Evolutionary conservation across 345 rosid genomes (phyloP), one percentile per base, ranked within the genome.

Genomic region (Gossypium longicalyx): DNA sequence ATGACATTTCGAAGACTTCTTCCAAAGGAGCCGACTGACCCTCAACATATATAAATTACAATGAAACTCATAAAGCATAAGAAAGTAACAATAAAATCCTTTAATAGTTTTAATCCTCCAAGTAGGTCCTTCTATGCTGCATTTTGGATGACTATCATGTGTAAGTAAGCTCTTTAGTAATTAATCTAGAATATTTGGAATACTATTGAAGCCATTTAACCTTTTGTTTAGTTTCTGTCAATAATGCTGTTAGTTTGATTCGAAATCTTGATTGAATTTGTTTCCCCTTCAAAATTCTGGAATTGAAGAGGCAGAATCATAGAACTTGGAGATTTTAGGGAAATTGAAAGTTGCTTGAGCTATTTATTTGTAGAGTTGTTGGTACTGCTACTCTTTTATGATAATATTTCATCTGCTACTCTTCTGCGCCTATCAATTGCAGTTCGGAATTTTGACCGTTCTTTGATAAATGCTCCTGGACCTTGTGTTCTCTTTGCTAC

Each of bases 401-500:
- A 43, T 9, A 13, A 22, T 43, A 13, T 22, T 12, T 58, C 64
- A 72, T 47, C 16, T 72, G 43, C 54, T 44, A 34, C 44, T 77
- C 41, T 38, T 65, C 13, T 61, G 66, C 3, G 48, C 78, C 72
- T 48, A 45, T 57, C 29, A 78, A 68, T 74, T 88, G 87, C 85
- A 94, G 97, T 91, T 85, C 68, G 74, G 75, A 82, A 82, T 60
- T 95, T 93, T 54, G 90, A 95, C 64, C 93, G 98, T n/a, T 90
- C 98, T 52, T 73, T 89, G 75, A 82, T 95, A 61, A 83, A 89
- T 85, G 85, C 88, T 77, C 92, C 98, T 62, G 98, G 99, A 45
- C 98, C 99, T 75, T 95, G 99, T 76, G 94, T 95, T 82, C 98
- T 95, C 64, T 95, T 95, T 82, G 98, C 99, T 51, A 93, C 99